Percentiles rank a stretch among this genome's conserved stretches.
Conservation (phyloP, 108 stramenopile species). For the Nannochloropsis salina region DNA sequence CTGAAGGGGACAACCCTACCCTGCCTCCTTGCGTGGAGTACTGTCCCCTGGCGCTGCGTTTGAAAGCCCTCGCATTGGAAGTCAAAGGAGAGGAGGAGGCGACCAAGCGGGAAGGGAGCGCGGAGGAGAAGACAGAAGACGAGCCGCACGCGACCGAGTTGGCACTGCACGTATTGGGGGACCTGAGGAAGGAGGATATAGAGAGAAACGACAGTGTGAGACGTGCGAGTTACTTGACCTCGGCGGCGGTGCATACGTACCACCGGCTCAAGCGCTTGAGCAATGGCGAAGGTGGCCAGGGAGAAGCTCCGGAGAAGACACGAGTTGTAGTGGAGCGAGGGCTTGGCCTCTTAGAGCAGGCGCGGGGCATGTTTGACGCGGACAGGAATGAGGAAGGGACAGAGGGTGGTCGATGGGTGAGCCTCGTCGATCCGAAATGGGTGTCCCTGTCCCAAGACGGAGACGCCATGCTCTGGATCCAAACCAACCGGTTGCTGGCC, state of each 20-base stretch:
- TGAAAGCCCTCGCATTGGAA: not conserved
- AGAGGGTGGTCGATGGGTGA: not conserved
- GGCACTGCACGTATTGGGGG: not conserved
- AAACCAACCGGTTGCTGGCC: not conserved
- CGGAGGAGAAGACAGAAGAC: not conserved
- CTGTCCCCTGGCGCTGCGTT: not conserved
- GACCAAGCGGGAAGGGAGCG: not conserved
- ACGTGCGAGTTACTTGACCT: not conserved
- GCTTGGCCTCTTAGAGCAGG: not conserved
- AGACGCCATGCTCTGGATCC: not conserved
- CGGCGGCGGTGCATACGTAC: not conserved
- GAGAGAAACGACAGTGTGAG: not conserved
- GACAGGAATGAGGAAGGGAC: not conserved
- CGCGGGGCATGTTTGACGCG: not conserved
- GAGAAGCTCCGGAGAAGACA: not conserved
- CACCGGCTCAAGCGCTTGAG: not conserved
- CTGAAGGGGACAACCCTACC: not conserved
- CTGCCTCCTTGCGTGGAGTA: not conserved
- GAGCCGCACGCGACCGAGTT: not conserved
- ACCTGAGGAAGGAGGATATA: not conserved
- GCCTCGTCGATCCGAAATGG: not conserved
- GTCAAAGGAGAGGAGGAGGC: not conserved
- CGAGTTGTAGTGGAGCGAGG: conserved; percentile 13
- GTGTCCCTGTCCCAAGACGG: not conserved
- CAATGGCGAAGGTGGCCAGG: not conserved